phyloP scores from a whole-genome alignment of 352 stramenopile genomes.

The Phytophthora nicotianae region DNA sequence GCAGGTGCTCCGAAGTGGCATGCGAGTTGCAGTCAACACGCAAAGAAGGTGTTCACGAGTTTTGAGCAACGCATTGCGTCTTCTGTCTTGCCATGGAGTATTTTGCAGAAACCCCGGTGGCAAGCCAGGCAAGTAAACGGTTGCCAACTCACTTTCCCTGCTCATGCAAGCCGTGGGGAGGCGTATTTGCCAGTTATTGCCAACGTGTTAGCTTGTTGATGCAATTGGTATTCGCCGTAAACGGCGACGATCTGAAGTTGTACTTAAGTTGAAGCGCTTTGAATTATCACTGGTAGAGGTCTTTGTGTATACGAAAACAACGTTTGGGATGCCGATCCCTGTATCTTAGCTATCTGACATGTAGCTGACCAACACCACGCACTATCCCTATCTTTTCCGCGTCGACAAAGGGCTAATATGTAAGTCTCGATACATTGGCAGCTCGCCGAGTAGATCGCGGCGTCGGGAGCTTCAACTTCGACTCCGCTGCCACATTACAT shows the following conservation, averaged over 20 bases:
- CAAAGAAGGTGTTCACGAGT: neutral
- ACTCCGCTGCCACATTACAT: neutral
- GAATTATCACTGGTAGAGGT: neutral
- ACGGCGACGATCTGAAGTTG: neutral
- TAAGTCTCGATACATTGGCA: neutral
- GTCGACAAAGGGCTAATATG: neutral
- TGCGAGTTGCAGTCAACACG: conserved; percentile 12
- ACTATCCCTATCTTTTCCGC: neutral
- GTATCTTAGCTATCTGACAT: neutral
- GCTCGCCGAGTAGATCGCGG: neutral
- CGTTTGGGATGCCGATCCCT: neutral
- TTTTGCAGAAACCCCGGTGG: neutral
- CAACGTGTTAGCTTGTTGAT: neutral
- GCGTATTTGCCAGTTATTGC: neutral
- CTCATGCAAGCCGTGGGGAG: neutral
- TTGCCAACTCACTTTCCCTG: neutral
- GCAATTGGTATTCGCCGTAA: too few species aligned
- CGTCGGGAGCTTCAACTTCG: too few species aligned
- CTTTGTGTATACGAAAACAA: neutral
- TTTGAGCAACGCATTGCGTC: conserved; percentile 12
- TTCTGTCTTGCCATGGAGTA: neutral
- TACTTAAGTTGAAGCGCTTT: neutral
- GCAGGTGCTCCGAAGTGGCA: conserved; percentile 14
- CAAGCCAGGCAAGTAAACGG: neutral
- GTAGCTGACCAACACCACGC: neutral